Conservation (phyloP, 768 basidiomycete genomes). For the Tricholoma hemisulphureum region DNA sequence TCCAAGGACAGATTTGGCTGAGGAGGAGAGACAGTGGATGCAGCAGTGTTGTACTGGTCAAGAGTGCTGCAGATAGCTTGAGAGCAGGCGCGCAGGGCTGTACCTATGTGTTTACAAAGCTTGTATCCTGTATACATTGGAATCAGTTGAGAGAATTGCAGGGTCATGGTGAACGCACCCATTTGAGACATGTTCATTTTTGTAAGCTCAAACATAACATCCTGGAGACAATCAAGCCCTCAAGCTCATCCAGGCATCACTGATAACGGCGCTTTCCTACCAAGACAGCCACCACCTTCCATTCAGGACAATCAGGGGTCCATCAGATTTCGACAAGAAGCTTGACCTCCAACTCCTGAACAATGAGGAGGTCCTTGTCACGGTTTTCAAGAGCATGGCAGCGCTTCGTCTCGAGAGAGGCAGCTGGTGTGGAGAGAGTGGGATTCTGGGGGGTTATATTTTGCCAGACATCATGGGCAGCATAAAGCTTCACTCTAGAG, state of each 20-base stretch:
- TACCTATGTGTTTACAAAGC: slow-evolving; percentile 9
- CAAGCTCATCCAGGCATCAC: slow-evolving; percentile 2
- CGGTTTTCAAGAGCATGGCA: neutral
- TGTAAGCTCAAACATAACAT: slow-evolving; percentile 29
- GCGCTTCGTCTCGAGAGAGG: neutral
- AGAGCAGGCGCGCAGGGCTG: slow-evolving; percentile 8
- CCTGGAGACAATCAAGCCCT: slow-evolving; percentile 18
- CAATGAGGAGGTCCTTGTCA: neutral
- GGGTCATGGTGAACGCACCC: slow-evolving; percentile 14
- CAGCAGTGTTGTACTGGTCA: slow-evolving; percentile 20
- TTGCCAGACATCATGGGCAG: neutral
- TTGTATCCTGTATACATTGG: slow-evolving; percentile 6
- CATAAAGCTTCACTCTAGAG: neutral
- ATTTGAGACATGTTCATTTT: slow-evolving; percentile 27
- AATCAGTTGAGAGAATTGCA: neutral
- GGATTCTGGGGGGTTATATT: neutral
- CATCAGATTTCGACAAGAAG: neutral
- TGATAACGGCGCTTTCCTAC: neutral
- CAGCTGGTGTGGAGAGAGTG: neutral
- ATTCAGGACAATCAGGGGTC: neutral
- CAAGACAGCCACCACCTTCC: neutral
- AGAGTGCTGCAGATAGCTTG: slow-evolving; percentile 19
- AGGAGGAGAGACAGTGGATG: slow-evolving; percentile 14
- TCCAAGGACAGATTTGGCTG: slow-evolving; percentile 19
- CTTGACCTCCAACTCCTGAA: neutral